Percentiles rank a stretch among this genome's conserved stretches.
Conservation (phyloP, 768 basidiomycete genomes). For the Tephrocybe sp. region DNA sequence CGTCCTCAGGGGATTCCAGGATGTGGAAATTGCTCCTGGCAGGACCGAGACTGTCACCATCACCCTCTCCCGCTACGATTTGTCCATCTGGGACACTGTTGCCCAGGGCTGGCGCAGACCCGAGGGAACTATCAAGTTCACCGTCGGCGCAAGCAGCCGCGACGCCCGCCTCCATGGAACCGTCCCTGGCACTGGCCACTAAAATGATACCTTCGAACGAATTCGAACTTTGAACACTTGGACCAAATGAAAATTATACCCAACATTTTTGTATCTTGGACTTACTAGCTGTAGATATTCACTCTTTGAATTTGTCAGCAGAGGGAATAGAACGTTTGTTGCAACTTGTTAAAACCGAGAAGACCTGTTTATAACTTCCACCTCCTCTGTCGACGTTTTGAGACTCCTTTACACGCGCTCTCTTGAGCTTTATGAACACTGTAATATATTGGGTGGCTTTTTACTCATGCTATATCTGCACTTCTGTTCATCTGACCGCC, state of each 20-base stretch:
- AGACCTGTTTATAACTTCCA: too few relatives aligned
- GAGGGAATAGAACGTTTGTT: too few relatives aligned
- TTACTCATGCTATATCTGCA: not conserved
- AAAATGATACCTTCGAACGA: not conserved
- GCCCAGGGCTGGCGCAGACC: slow-evolving; percentile 77
- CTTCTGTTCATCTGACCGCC: slow-evolving; percentile 10
- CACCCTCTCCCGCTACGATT: slow-evolving; percentile 62
- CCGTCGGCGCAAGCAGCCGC: slow-evolving; percentile 68
- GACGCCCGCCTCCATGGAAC: slow-evolving; percentile 51
- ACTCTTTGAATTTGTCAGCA: not conserved
- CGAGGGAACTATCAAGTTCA: slow-evolving; percentile 55
- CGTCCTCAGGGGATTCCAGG: slow-evolving; percentile 67
- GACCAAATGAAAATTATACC: too few relatives aligned
- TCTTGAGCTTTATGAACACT: not conserved
- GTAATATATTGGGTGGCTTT: not conserved
- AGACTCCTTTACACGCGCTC: not conserved
- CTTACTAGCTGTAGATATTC: not conserved
- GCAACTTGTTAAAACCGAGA: too few relatives aligned
- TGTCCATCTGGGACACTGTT: slow-evolving; percentile 74
- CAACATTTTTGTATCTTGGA: too few relatives aligned
- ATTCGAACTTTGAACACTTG: too few relatives aligned
- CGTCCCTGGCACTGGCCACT: slow-evolving; percentile 21
- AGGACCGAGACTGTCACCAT: slow-evolving; percentile 47
- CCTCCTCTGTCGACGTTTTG: too few relatives aligned
- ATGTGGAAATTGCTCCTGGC: slow-evolving; percentile 49